Evolutionary conservation across 371 early-diverging fungal genomes (phyloP).

Genomic region (Mucor racemosus): DNA sequence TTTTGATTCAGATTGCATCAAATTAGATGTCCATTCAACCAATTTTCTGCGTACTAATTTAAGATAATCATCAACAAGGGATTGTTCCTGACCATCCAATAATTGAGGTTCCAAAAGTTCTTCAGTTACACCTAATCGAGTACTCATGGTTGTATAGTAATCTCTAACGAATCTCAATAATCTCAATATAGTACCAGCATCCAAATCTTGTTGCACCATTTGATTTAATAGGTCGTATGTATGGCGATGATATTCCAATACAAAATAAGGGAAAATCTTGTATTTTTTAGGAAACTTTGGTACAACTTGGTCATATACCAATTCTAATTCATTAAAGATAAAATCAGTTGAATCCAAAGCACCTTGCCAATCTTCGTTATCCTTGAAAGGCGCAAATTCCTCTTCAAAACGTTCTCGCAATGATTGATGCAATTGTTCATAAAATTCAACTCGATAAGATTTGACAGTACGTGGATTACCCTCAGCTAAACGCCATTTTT

Average conservation of each 20-base stretch:
- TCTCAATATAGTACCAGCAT: slow-evolving; percentile 78
- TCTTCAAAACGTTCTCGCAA: slow-evolving; percentile 65
- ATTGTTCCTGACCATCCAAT: slow-evolving; percentile 91
- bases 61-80: slow-evolving; percentile 85
- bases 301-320: slow-evolving; percentile 85
- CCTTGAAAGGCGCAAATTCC: slow-evolving; percentile 55
- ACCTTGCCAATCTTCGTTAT: slow-evolving; percentile 56
- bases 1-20: slow-evolving; percentile 82
- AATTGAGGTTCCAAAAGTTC: slow-evolving; percentile 90
- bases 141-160: slow-evolving; percentile 88
- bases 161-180: slow-evolving; percentile 90
- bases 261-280: slow-evolving; percentile 90
- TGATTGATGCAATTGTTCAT: slow-evolving; percentile 74
- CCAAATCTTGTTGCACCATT: slow-evolving; percentile 76
- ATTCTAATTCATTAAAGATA: slow-evolving; percentile 86
- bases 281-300: slow-evolving; percentile 90
- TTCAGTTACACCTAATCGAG: slow-evolving; percentile 84
- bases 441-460: slow-evolving; percentile 77
- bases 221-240: slow-evolving; percentile 79
- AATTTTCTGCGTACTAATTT: slow-evolving; percentile 85
- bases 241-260: slow-evolving; percentile 91
- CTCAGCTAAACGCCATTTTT: slow-evolving; percentile 60
- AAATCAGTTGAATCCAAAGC: slow-evolving; percentile 74
- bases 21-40: slow-evolving; percentile 88
- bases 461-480: slow-evolving; percentile 70